phyloP scores from a whole-genome alignment of 352 stramenopile species.

The Phytophthora macrochlamydospora region DNA sequence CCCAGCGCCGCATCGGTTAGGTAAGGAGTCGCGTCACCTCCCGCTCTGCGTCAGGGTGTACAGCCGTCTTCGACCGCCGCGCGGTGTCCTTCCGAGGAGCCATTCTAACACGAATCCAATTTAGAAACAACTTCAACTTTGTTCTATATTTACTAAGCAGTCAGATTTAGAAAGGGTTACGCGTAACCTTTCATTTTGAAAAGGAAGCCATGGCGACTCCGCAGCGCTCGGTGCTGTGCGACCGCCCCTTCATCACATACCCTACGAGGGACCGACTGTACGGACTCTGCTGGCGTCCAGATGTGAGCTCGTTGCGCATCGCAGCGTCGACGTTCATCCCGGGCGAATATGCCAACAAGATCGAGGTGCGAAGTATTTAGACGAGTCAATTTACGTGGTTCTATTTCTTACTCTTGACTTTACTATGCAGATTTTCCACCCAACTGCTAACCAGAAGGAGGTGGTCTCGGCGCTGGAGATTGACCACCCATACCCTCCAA shows the following conservation, averaged over 20 bases:
- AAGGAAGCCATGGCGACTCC: slow-evolving; percentile 18
- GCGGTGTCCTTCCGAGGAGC: background rate
- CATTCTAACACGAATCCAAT: background rate
- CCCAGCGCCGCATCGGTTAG: slow-evolving; percentile 14
- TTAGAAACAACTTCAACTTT: slow-evolving; percentile 13
- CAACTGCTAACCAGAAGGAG: slow-evolving; percentile 53
- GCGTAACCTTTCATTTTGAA: background rate
- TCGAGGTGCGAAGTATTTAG: slow-evolving; percentile 56
- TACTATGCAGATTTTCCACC: slow-evolving; percentile 62
- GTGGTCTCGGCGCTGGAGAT: slow-evolving; percentile 72
- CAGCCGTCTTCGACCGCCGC: background rate
- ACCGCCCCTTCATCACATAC: slow-evolving; percentile 77
- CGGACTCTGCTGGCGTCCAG: slow-evolving; percentile 77
- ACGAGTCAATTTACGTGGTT: background rate
- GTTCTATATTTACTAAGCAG: background rate
- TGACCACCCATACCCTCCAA: slow-evolving; percentile 87
- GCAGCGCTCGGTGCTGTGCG: slow-evolving; percentile 34
- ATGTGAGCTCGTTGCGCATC: slow-evolving; percentile 64
- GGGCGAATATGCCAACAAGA: slow-evolving; percentile 88
- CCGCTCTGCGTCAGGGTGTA: background rate
- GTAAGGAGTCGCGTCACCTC: slow-evolving; percentile 25
- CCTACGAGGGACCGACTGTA: slow-evolving; percentile 67
- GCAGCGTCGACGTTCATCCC: slow-evolving; percentile 81
- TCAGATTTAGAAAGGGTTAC: background rate
- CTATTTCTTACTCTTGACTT: slow-evolving; percentile 2